These are phyloP conservation scores for Cercophora sp. DNA, from an alignment of 495 filamentous ascomycete genomes.

Conservation along the genomic window DNA sequence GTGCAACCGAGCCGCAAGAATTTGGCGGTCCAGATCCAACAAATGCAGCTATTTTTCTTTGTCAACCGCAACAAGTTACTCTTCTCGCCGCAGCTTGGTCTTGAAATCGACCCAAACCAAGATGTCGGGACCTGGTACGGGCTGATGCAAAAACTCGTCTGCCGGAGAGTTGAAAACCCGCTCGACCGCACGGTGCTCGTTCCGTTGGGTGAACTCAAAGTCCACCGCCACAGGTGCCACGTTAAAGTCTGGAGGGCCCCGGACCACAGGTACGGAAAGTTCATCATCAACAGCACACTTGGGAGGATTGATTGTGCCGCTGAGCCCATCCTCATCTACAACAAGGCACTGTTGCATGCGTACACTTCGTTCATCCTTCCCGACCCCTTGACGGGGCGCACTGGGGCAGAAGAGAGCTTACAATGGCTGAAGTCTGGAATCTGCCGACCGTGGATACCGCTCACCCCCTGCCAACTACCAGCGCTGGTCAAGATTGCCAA, in stretches of 20 bases:
- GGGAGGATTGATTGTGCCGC: constrained; percentile 44
- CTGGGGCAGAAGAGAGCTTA: constrained; percentile 59
- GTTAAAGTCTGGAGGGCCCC: constrained; percentile 25
- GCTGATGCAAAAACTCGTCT: constrained; percentile 41
- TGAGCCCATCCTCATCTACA: constrained; percentile 43
- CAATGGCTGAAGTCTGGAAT: constrained; percentile 45
- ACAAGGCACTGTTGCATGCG: constrained; percentile 55
- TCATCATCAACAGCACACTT: constrained; percentile 45
- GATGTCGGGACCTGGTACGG: constrained; percentile 50
- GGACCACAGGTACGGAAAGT: constrained; percentile 35
- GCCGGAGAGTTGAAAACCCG: constrained; percentile 28
- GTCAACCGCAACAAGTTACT: constrained; percentile 32
- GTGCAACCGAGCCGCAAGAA: constrained; percentile 25
- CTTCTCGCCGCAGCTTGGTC: constrained; percentile 39
- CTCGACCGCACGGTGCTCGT: constrained; percentile 32
- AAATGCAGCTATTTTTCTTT: constrained; percentile 38
- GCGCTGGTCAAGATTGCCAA: constrained; percentile 36
- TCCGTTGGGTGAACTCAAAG: constrained; percentile 27
- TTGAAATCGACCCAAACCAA: constrained; percentile 49
- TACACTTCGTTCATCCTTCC: constrained; percentile 55
- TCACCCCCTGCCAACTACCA: constrained; percentile 18
- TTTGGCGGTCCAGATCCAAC: constrained; percentile 31
- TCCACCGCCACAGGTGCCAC: constrained; percentile 25
- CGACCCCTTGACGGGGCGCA: constrained; percentile 53
- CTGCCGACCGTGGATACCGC: constrained; percentile 39